Base-by-base conservation (phyloP, 2,329 filamentous ascomycete species). In the Rugonectria rugulosa region DNA sequence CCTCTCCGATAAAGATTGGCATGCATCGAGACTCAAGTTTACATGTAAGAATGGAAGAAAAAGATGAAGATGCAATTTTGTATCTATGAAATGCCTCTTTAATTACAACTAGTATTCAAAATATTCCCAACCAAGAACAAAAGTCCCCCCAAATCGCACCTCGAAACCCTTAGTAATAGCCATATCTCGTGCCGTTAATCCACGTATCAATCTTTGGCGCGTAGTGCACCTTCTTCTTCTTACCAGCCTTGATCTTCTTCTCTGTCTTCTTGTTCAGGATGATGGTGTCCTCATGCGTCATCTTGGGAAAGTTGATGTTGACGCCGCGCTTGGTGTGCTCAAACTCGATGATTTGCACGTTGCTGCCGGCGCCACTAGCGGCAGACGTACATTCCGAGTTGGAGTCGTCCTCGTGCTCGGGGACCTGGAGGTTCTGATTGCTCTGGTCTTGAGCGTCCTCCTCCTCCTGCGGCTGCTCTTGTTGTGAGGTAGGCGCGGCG, bases 181-280 rank as follows among this genome's bases (percentile, higher is more conserved):
- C 7, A 11, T 20, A 37, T 24, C 43, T 61, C 38, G 57, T 27
- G 17, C 45, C 31, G 17, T 58, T 46, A 44, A 66, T 19, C 65
- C 65, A 68, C 10, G 62, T 62, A 9, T 55, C 43, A 12, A 67
- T 65, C 37, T 66, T 67, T 10, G 47, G 37, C 29, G 46, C 59
- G 12, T 60, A 40, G 36, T 58, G 63, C 29, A 66, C 50, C 19
- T 48, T 56, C 23, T 61, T 61, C 52, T 58, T 67, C 41, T 63
- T 66, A 2, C 59, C 58, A 7, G 44, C 34, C 12, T 51, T 37
- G 20, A 59, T 11, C 24, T 37, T 46, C 53, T 59, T 63, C 38
- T 43, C 41, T 8, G 48, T 38, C 45, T 64, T 65, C 32, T 65
- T 65, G 32, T 61, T 61, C 8, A 61, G 24, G 4, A 48, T 23